Base-by-base conservation (phyloP, 441 rosid species). In the Eruca vesicaria region DNA sequence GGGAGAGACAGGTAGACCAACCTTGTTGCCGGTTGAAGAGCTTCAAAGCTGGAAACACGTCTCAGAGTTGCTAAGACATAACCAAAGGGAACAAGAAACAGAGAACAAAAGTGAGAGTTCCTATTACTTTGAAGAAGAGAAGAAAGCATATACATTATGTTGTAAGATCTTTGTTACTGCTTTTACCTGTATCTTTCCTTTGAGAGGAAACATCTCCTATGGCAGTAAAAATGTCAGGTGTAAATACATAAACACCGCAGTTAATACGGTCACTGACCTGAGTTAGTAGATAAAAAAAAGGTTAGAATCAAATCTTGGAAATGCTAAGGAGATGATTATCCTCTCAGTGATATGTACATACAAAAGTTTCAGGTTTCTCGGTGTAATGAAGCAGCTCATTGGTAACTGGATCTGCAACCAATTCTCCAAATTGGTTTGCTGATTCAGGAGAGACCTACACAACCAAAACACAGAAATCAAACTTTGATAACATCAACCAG, bases 11-110 rank as follows among this genome's bases (percentile, higher is more conserved):
- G 12, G 19, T 7, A 15, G 9, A 45, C 63, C 70, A 70, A 91
- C 98, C 93, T 89, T 66, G 92, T 86, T 52, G 91, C 84, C 9
- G 88, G 84, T 75, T 87, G 89, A 77, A 86, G 90, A 65, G 92
- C 93, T 84, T 94, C 96, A 60, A 87, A 81, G 88, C 96, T 93
- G 73, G 97, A 90, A 43, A 90, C 69, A 73, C 87, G 86, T 79
- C 83, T 85, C 68, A 90, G 81, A 80, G 88, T 91, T 68, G 90
- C 98, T 94, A 82, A 75, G 36, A 28, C 36, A 36, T 1, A 16
- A 57, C 10, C 32, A 63, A 63, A 56, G 48, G 21, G 7, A 41
- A 62, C 61, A 79, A 50, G 15, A 50, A 18, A 31, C 16, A n/a
- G n/a, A n/a, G n/a, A n/a, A n/a, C n/a, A n/a, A n/a, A 20, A 12